Conservation (phyloP, 139 green algal genomes). For the Micractinium conductrix region DNA sequence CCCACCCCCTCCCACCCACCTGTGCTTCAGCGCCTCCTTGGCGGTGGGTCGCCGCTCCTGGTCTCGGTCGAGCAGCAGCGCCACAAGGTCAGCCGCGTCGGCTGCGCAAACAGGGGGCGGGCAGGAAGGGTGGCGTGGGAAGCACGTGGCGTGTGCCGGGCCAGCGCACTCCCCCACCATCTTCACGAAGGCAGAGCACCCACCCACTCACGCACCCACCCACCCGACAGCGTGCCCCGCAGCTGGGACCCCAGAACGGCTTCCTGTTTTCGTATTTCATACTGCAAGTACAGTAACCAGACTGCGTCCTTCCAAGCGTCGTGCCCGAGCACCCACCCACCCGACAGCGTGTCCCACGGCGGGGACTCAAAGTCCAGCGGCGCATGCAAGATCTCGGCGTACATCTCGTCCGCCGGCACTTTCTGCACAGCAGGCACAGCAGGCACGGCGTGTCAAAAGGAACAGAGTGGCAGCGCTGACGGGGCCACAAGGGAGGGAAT, state of each 20-base stretch:
- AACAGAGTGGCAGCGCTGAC: too few species aligned
- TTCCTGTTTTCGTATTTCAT: too few species aligned
- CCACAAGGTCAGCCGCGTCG: conserved; percentile 24
- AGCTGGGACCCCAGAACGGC: neutral
- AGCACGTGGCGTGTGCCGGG: too few species aligned
- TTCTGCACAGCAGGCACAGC: neutral
- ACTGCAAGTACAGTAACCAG: too few species aligned
- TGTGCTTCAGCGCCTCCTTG: conserved; percentile 67
- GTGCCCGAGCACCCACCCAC: neutral
- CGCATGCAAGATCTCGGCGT: conserved; percentile 54
- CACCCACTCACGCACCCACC: too few species aligned
- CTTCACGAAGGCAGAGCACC: too few species aligned
- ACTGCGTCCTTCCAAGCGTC: neutral
- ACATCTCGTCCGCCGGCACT: neutral
- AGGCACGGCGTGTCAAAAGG: neutral
- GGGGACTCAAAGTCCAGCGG: conserved; percentile 70
- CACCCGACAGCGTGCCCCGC: too few species aligned
- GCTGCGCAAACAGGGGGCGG: too few species aligned
- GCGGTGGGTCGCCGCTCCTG: conserved; percentile 63
- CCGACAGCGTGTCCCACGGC: conserved; percentile 59
- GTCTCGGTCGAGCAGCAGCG: conserved; percentile 62
- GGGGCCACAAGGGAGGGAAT: too few species aligned
- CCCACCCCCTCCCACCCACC: conserved; percentile 46
- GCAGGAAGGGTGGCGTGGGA: too few species aligned
- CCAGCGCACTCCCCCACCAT: too few species aligned